phyloP scores from a whole-genome alignment of 2,329 filamentous ascomycete genomes.

The Calcarisporium arbuscula region DNA sequence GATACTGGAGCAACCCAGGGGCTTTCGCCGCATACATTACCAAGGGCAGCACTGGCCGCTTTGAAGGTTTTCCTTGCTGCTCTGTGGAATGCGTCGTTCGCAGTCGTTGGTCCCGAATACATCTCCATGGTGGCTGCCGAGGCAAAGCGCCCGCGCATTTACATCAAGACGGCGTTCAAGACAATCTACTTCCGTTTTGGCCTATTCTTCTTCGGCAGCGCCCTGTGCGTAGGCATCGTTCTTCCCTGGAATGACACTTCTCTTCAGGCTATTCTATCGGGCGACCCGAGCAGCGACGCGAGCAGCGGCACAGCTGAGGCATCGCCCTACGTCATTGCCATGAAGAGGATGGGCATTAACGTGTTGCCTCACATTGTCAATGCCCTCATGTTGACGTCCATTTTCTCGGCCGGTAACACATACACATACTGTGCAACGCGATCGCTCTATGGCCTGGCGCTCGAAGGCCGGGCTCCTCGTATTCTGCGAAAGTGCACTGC shows the following conservation, averaged over 20 bases:
- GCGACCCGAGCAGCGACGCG: constrained; percentile 30
- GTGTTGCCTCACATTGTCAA: constrained; percentile 54
- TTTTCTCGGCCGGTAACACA: constrained; percentile 42
- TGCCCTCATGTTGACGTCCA: constrained; percentile 39
- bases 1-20: constrained; percentile 50
- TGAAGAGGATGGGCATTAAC: constrained; percentile 45
- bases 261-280: constrained; percentile 43
- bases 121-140: constrained; percentile 65
- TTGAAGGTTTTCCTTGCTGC: constrained; percentile 65
- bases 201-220: constrained; percentile 64
- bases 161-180: constrained; percentile 64
- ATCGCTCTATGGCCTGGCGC: constrained; percentile 44
- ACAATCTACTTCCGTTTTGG: constrained; percentile 67
- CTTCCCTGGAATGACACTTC: constrained; percentile 57
- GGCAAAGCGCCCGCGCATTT: constrained; percentile 54
- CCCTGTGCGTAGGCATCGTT: constrained; percentile 59
- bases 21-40: constrained; percentile 48
- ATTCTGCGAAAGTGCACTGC: constrained; percentile 53
- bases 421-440: constrained; percentile 46
- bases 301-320: constrained; percentile 41
- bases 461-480: constrained; percentile 41
- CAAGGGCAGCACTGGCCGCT: constrained; percentile 55
- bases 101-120: constrained; percentile 61
- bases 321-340: constrained; percentile 58
- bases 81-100: constrained; percentile 58